phyloP scores from a whole-genome alignment of 2,329 filamentous ascomycete genomes.

The Rutstroemia sp. region DNA sequence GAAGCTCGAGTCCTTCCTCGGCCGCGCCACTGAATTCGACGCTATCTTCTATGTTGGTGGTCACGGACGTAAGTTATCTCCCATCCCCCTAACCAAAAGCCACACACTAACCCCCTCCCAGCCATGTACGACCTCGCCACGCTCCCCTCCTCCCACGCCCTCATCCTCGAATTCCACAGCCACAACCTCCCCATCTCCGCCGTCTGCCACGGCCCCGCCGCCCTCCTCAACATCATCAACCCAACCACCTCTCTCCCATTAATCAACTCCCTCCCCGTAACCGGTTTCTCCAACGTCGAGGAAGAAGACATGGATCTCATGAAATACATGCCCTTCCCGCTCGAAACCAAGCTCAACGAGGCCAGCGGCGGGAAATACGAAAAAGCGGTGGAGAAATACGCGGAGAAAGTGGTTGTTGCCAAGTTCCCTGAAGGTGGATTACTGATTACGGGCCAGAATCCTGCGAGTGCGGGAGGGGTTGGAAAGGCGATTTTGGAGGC shows the following conservation, averaged over 20 bases:
- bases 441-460: conserved; percentile 40
- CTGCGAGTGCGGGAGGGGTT: conserved; percentile 33
- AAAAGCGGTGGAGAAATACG: conserved; percentile 43
- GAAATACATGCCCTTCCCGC: conserved; percentile 48
- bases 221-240: conserved; percentile 47
- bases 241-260: conserved; percentile 43
- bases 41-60: conserved; percentile 53
- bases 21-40: conserved; percentile 43
- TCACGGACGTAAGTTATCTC: conserved; percentile 41
- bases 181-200: conserved; percentile 56
- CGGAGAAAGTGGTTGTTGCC: conserved; percentile 30
- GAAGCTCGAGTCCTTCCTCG: conserved; percentile 39
- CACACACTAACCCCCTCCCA: not conserved
- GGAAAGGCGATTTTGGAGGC: conserved; percentile 33
- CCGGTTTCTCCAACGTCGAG: conserved; percentile 52
- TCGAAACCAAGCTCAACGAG: conserved; percentile 46
- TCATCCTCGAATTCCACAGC: conserved; percentile 55
- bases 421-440: conserved; percentile 19
- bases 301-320: conserved; percentile 34
- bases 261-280: conserved; percentile 49
- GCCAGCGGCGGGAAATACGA: conserved; percentile 46
- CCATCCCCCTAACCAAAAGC: not conserved
- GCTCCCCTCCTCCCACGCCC: conserved; percentile 46
- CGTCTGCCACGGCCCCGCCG: conserved; percentile 63
- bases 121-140: conserved; percentile 37